Evolutionary conservation across 352 stramenopile genomes (phyloP), one percentile per base, ranked within the genome.

Genomic region (Phytophthora vignae): DNA sequence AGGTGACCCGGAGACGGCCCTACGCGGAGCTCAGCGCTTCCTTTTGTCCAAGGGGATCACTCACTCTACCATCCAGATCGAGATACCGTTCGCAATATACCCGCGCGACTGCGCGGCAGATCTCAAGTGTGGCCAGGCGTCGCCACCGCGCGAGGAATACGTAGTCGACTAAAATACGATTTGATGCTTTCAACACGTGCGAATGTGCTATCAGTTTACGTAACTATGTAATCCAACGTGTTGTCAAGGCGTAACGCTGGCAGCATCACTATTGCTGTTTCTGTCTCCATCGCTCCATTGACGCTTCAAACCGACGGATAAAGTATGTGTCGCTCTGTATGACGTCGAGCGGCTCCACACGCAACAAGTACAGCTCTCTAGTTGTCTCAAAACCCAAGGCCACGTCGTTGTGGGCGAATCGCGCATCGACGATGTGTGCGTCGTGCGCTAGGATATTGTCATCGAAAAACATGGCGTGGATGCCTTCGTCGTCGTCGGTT

Each of bases 1-100:
- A 44, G 72, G 78, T n/a, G 71, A 91, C 33, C 64, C 68, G 14
- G 82, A 92, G 48, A 67, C 77, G 29, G 74, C 84, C 27, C 76
- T 92, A 15, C 66, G 81, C 36, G 67, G 79, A 42, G 80, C 85
- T 8, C 87, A 94, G 67, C 63, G 77, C 31, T 90, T 77, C 40
- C 70, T 94, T 31, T 60, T 90, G 29, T 71, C 65, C 17, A 80
- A 86, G 52, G 81, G 80, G 52, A 95, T 96, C 64, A 84, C 80
- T 19, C 90, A 96, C 79, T 91, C 74, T 36, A 97, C 90, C 42
- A 91, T 97, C 65, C 90, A 97, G 58, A 70, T 92, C 7, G 90
- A 96, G 73, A 74, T 73, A 9, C 69, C 82, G n/a, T 59, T 62
- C 17, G 69, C 66, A 44, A 52, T 73, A 59, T 90, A 92, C 76